Percentiles rank a stretch among this genome's conserved stretches.
Conservation (phyloP, 768 basidiomycete genomes). For the Suillus occidentalis region DNA sequence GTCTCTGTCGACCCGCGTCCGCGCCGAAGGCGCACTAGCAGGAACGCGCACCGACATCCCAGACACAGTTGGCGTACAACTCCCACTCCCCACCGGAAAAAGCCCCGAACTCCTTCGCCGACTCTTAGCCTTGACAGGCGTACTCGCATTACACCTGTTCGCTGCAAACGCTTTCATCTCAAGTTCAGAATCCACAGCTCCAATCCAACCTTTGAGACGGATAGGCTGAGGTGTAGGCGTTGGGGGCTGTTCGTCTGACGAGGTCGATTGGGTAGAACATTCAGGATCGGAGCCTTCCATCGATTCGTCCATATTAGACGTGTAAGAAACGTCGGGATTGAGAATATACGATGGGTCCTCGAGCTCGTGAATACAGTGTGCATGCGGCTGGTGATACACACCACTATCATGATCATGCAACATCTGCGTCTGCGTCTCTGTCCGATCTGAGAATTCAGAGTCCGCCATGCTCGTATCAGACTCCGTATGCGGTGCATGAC, state of each 20-base stretch:
- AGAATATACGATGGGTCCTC: slow-evolving; percentile 34
- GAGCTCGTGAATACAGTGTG: slow-evolving; percentile 57
- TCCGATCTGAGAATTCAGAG: not conserved
- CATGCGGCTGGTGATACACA: slow-evolving; percentile 19
- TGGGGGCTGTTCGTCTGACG: slow-evolving; percentile 14
- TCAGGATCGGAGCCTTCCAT: slow-evolving; percentile 4
- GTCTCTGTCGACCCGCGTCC: not conserved
- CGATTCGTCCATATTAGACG: slow-evolving; percentile 7
- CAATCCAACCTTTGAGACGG: slow-evolving; percentile 55
- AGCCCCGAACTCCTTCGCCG: slow-evolving; percentile 7
- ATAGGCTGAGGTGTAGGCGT: slow-evolving; percentile 32
- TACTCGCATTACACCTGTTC: slow-evolving; percentile 30
- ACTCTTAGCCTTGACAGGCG: slow-evolving; percentile 25
- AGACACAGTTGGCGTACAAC: not conserved
- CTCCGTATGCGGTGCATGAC: slow-evolving; percentile 23
- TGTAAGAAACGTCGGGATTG: slow-evolving; percentile 10
- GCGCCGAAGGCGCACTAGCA: not conserved
- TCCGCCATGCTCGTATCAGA: slow-evolving; percentile 11
- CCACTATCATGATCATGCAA: not conserved
- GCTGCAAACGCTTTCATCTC: slow-evolving; percentile 54
- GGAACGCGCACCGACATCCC: not conserved
- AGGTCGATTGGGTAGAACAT: not conserved
- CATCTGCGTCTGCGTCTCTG: slow-evolving; percentile 9
- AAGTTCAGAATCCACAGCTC: slow-evolving; percentile 48
- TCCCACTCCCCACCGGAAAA: not conserved